Evolutionary conservation across 371 early-diverging fungal species (phyloP).

Genomic region (Mortierella sp.): DNA sequence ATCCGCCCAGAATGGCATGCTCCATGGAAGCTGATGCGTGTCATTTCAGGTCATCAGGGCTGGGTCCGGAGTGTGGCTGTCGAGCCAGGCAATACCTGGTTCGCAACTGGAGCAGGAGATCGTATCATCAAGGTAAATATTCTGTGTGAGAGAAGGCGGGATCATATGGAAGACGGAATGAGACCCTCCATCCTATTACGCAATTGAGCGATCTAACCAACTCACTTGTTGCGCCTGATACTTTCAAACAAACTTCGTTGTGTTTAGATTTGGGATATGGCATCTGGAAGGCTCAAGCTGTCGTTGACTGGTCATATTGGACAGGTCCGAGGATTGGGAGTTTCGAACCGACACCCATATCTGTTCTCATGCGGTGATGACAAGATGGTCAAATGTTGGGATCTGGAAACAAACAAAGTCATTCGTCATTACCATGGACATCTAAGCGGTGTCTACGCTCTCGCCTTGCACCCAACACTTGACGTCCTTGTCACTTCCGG

Average conservation of each 20-base stretch:
- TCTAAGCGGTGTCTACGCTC: conserved; percentile 90
- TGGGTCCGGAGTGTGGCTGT: conserved; percentile 96
- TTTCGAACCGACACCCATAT: conserved; percentile 95
- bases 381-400: conserved; percentile 98
- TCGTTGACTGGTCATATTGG: conserved; percentile 97
- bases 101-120: conserved; percentile 97
- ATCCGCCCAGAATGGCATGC: conserved; percentile 93
- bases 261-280: conserved; percentile 94
- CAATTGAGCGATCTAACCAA: neutral
- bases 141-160: no score
- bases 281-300: conserved; percentile 94
- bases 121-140: conserved; percentile 89
- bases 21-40: conserved; percentile 98
- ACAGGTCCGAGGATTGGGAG: conserved; percentile 92
- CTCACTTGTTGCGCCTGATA: conserved; percentile 3
- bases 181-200: neutral
- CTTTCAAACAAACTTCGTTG: neutral
- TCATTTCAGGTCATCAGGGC: conserved; percentile 96
- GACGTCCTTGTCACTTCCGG: conserved; percentile 96
- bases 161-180: neutral
- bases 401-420: conserved; percentile 97
- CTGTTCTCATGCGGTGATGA: conserved; percentile 97
- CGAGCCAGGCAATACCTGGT: conserved; percentile 97
- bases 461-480: conserved; percentile 92
- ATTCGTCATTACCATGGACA: conserved; percentile 99